Base-by-base conservation (phyloP, 805 yeast genomes). In the Wickerhamiella nectarea region DNA sequence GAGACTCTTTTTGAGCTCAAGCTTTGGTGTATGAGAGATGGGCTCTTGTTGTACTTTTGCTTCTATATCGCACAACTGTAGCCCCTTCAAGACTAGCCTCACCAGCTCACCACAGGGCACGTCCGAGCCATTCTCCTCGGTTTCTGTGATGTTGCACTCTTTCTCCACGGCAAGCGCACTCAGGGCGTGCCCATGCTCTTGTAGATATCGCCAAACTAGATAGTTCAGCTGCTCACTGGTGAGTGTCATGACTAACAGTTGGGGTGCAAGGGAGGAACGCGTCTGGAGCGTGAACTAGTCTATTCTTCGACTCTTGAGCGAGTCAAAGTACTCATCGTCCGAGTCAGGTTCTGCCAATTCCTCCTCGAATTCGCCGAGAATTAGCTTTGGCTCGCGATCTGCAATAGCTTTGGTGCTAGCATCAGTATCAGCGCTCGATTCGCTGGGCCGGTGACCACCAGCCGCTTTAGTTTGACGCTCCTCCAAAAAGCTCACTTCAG, bases 151-250 rank as follows among this genome's bases (percentile, higher is more conserved):
- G 17, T 70, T 64, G 0, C 89, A 67, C 51, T 82, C 87, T 51
- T 81, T 79, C 49, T 80, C 83, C 22, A 91, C 62, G 0, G 95
- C 93, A 54, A 71, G 75, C 0, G 94, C 86, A 1, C 91, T 69
- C 17, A 83, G 68, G 41, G 82, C 87, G 33, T 70, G 61, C 10
- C 70, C 70, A 43, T 58, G 54, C 59, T 91, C 97, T 56, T 85
- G 94, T 31, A 86, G 69, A 56, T 89, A 91, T 48, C 96, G 66
- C 95, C 95, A 91, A 43, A 89, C 74, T 52, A 91, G 70, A 58
- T 89, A 89, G 66, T 89, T 91, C 44, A 89, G 72, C 61, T 86
- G 31, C 31, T 28, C 31, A 15, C 31, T 28, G 15, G 31, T 28
- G 15, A 28, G 15, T 14, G 31, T 11, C 31, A 28, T 28, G 28